Evolutionary conservation across 768 basidiomycete genomes (phyloP).

Genomic region (Auricularia heimuer): DNA sequence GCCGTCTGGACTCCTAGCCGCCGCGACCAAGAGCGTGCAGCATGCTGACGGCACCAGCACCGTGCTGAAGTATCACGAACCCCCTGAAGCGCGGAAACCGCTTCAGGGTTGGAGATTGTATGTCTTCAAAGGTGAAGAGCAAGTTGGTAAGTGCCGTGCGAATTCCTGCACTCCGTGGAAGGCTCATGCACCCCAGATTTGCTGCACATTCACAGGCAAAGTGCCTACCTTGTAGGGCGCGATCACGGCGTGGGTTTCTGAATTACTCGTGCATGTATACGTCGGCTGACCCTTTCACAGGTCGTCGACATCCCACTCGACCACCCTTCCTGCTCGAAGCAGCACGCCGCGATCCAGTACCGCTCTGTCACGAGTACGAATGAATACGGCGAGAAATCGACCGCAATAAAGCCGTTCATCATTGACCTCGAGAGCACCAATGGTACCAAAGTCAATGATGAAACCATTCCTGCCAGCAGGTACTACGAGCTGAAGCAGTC

Average conservation of each 20-base stretch:
- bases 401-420: slow-evolving; percentile 67
- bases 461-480: slow-evolving; percentile 71
- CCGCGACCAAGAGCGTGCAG: slow-evolving; percentile 88
- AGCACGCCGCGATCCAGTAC: slow-evolving; percentile 94
- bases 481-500: slow-evolving; percentile 75
- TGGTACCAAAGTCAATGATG: slow-evolving; percentile 84
- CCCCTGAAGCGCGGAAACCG: slow-evolving; percentile 94
- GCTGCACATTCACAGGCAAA: slow-evolving; percentile 87
- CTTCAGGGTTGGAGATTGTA: slow-evolving; percentile 85
- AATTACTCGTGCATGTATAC: slow-evolving; percentile 11
- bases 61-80: slow-evolving; percentile 95
- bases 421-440: slow-evolving; percentile 99
- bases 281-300: slow-evolving; percentile 12
- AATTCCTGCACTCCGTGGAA: not conserved
- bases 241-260: slow-evolving; percentile 64
- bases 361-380: slow-evolving; percentile 80
- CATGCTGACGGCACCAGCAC: slow-evolving; percentile 65
- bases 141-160: slow-evolving; percentile 58
- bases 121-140: slow-evolving; percentile 92
- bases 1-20: slow-evolving; percentile 83
- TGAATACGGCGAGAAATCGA: slow-evolving; percentile 54
- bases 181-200: slow-evolving; percentile 44
- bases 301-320: slow-evolving; percentile 67
- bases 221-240: slow-evolving; percentile 87
- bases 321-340: slow-evolving; percentile 96